Evolutionary conservation across 2,329 filamentous ascomycete species (phyloP), one percentile per base, ranked within the genome.

Genomic region (Ceratocystis diversiconidia): DNA sequence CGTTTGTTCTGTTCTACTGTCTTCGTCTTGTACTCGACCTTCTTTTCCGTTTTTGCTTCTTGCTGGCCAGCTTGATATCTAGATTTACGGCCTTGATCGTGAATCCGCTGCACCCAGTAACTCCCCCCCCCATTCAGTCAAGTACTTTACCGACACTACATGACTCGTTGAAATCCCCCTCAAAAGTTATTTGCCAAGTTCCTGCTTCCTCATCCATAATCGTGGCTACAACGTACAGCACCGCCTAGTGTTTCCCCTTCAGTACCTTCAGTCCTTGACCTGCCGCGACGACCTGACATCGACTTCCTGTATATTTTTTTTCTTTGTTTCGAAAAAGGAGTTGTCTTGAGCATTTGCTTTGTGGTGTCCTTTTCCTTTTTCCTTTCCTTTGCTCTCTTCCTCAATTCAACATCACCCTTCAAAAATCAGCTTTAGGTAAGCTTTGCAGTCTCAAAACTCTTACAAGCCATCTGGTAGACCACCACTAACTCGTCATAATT

Each of bases 21-120:
- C 50, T 61, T 44, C 60, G 44, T 43, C 61, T 63, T 44, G 30
- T 60, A 46, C 32, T 55, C 28, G 30, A 61, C 43, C 63, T 64
- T 64, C 50, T 44, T 36, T 61, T 61, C 17, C 28, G 22, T 57
- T 52, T 61, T 28, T 50, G 22, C 43, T 57, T 19, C 25, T 65
- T 52, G 10, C 30, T 55, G 60, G 46, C 46, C 59, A 66, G 64
- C 64, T 66, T 66, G 64, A 66, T 62, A 62, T 66, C 57, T 64
- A 22, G 64, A 66, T 66, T 66, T 36, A 55, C 60, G 46, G 22
- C 59, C 17, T 41, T 7, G 63, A 64, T 52, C 46, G 60, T 55
- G 60, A 66, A 66, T 66, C 64, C 62, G 64, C 64, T 66, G 44
- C 43, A 28, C 30, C 57, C 59, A 61, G 59, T 52, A 19, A 60